Percentiles rank a stretch among this genome's conserved stretches.
phyloP scores from a whole-genome alignment of 1,284 basidiomycete genomes.

The Cutaneotrichosporon spelunceum region DNA sequence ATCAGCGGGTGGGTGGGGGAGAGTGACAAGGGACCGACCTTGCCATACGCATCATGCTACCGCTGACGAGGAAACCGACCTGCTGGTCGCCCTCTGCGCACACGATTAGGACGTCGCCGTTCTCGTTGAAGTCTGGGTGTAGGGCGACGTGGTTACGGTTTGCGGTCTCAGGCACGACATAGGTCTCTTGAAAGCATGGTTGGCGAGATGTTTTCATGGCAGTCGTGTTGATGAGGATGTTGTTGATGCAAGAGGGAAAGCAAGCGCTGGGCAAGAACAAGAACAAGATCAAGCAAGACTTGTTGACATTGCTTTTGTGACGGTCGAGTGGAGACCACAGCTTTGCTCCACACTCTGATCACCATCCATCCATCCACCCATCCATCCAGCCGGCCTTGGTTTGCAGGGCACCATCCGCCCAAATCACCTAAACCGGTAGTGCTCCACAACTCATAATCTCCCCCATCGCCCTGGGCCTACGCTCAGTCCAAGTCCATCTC shows the following conservation, averaged over 20 bases:
- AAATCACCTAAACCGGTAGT: too few species aligned
- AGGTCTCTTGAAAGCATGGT: neutral
- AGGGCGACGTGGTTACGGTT: constrained; percentile 10
- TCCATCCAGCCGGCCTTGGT: too few species aligned
- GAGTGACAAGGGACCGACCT: constrained; percentile 11
- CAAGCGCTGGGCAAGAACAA: too few species aligned
- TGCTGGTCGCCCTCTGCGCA: constrained; percentile 12
- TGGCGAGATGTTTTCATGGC: neutral
- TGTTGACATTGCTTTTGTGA: too few species aligned
- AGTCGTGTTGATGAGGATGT: neutral
- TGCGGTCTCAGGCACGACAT: neutral
- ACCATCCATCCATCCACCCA: too few species aligned
- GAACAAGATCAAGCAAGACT: too few species aligned
- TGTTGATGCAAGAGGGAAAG: neutral
- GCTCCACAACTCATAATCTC: too few species aligned
- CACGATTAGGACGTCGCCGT: constrained; percentile 20
- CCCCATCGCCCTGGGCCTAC: too few species aligned
- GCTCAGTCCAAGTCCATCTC: too few species aligned
- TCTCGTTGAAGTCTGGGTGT: constrained; percentile 21
- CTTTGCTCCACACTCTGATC: too few species aligned
- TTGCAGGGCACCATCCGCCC: too few species aligned
- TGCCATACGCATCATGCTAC: constrained; percentile 23
- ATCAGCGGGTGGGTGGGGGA: neutral
- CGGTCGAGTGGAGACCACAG: too few species aligned
- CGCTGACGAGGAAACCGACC: constrained; percentile 21